Base-by-base conservation (phyloP, 352 stramenopile genomes). In the Pythium brachiatum region DNA sequence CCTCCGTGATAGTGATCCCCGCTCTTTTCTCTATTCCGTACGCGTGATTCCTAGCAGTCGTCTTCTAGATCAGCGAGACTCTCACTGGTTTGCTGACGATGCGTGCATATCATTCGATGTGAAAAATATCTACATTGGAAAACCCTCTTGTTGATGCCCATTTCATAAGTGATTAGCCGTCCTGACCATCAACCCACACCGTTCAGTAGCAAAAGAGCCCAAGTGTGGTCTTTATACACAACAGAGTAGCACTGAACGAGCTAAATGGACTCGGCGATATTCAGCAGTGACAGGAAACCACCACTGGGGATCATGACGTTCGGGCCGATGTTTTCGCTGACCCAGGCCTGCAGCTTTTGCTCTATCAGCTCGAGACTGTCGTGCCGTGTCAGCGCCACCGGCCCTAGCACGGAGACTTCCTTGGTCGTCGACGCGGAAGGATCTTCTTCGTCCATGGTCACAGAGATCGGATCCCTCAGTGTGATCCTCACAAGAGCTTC, bases 311-410 rank as follows among this genome's bases (percentile, higher is more conserved):
- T 73, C 20, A 62, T 54, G 0, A 80, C 64, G 1, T 52, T 46
- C 18, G 52, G 41, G 32, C 75, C 73, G 31, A 88, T 58, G 21
- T 86, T 69, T 23, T 81, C 76, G 36, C 46, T 58, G 52, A 89
- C 70, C 80, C 78, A 88, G 4, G 54, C 52, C 67, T 86, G 75
- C 21, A 88, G 72, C 23, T 83, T 83, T 48, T 68, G 64, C 48
- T 89, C 80, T 73, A 89, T 86, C 38, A 70, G 57, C 15, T 76
- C 70, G 56, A 85, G 70, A 23, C 65, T 82, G 56, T 89, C 78
- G 13, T 68, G 57, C n/a, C 78, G 70, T 20, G 78, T 86, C 18
- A 89, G 64, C 15, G 39, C 29, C 2, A 89, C 71, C 18, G 78
- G 80, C 0, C 76, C 80, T 13, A 86, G 74, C 1, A 82, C 60